Conservation (phyloP, 1,284 basidiomycete species). For the Heimioporus punctisporus region DNA sequence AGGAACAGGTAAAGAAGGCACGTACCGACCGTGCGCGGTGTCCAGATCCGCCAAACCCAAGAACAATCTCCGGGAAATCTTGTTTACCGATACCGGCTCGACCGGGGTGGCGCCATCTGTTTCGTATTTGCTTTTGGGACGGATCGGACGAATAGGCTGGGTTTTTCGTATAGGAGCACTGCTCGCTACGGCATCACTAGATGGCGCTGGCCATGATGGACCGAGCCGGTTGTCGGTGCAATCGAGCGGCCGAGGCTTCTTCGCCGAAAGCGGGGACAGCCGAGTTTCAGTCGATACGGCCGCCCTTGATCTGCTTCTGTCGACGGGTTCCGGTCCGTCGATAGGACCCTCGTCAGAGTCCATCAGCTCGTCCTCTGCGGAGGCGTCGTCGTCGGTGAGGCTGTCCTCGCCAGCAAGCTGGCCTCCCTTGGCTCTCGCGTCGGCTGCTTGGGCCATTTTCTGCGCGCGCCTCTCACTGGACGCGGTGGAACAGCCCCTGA, state of each 20-base stretch:
- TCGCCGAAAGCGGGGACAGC: constrained; percentile 17
- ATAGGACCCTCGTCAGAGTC: constrained; percentile 42
- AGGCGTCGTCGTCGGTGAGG: constrained; percentile 27
- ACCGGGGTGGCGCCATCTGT: constrained; percentile 15
- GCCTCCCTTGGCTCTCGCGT: constrained; percentile 26
- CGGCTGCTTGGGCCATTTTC: constrained; percentile 41
- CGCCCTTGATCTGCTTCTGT: constrained; percentile 29
- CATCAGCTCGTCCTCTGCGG: constrained; percentile 38
- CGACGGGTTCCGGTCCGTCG: constrained; percentile 21
- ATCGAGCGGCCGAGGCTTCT: constrained; percentile 25
- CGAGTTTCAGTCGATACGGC: constrained; percentile 24
- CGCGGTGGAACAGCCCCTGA: constrained; percentile 2
- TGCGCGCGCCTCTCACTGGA: constrained; percentile 51
- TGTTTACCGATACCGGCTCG: constrained; percentile 19
- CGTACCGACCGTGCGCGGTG: constrained; percentile 57
- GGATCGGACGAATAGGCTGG: constrained; percentile 24
- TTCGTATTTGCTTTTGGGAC: constrained; percentile 28
- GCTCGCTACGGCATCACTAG: constrained; percentile 14
- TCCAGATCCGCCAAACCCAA: constrained; percentile 57
- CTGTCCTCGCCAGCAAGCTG: constrained; percentile 27
- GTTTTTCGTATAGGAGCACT: constrained; percentile 17
- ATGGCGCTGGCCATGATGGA: constrained; percentile 21
- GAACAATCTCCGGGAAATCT: constrained; percentile 36
- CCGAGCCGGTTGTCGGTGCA: constrained; percentile 19
- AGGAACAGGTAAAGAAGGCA: constrained; percentile 14